phyloP scores from a whole-genome alignment of 352 stramenopile species.

The Globisporangium cylindrosporum region DNA sequence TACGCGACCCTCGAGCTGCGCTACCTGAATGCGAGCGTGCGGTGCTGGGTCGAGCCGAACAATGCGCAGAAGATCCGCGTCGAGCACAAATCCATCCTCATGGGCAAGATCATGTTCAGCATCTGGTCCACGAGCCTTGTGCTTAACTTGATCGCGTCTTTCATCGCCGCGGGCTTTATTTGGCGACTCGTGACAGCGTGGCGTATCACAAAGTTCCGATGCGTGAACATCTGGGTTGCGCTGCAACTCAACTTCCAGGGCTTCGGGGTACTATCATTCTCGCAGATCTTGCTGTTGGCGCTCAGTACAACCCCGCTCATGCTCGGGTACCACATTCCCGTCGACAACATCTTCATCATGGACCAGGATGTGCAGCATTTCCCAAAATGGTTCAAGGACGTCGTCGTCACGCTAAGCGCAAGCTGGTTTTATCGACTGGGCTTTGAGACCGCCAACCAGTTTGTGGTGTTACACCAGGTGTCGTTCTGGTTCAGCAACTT shows the following conservation, averaged over 20 bases:
- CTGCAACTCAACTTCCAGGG: constrained; percentile 38
- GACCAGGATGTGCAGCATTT: constrained; percentile 10
- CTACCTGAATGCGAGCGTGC: constrained; percentile 33
- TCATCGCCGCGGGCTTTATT: constrained; percentile 26
- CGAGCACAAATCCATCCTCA: constrained; percentile 21
- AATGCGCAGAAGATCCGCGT: constrained; percentile 21
- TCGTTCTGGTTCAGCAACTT: constrained; percentile 24
- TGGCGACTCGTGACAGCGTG: constrained; percentile 24
- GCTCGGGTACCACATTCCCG: constrained; percentile 29
- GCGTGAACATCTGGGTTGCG: constrained; percentile 29
- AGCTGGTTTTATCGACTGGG: constrained; percentile 34
- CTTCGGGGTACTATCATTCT: constrained; percentile 28
- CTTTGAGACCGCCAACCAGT: constrained; percentile 27
- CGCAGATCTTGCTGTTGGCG: constrained; percentile 28
- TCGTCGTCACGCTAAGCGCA: constrained; percentile 25
- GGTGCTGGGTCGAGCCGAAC: constrained; percentile 37
- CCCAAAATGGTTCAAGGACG: constrained; percentile 24
- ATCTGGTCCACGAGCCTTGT: constrained; percentile 42
- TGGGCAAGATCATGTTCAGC: constrained; percentile 34
- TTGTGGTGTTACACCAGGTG: constrained; percentile 18
- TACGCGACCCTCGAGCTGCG: constrained; percentile 34
- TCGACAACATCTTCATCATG: constrained; percentile 29
- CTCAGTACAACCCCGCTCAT: constrained; percentile 28
- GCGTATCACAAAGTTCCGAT: constrained; percentile 21
- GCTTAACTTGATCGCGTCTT: constrained; percentile 29